Conservation (phyloP, 2,329 filamentous ascomycete species). For the Cryphonectria radicalis region DNA sequence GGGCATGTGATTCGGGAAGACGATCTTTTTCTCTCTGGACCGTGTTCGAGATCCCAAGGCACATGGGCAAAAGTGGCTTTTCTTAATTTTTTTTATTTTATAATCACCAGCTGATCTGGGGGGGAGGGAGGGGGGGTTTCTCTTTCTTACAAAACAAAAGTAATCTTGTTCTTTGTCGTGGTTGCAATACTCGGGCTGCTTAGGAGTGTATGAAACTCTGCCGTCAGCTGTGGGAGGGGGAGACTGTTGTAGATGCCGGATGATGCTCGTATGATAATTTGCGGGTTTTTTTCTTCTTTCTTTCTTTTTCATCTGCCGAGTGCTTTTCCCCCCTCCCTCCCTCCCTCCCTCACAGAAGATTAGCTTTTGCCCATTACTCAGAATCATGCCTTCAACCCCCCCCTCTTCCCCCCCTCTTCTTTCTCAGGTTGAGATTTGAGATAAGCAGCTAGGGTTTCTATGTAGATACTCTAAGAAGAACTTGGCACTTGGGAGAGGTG, state of each 20-base stretch:
- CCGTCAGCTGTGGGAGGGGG: neutral
- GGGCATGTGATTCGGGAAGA: neutral
- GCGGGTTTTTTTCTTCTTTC: neutral
- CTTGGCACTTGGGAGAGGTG: neutral
- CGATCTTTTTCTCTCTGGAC: neutral
- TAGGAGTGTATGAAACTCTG: neutral
- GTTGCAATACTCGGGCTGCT: neutral
- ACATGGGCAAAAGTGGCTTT: neutral
- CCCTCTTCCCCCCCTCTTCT: neutral
- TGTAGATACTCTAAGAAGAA: neutral
- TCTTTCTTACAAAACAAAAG: neutral
- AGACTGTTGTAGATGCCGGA: neutral
- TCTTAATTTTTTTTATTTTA: neutral
- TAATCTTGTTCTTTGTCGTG: neutral
- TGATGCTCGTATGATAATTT: neutral
- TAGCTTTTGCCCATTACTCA: neutral
- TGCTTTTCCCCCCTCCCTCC: neutral
- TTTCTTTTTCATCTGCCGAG: neutral
- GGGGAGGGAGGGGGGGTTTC: neutral
- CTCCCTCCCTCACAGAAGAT: neutral
- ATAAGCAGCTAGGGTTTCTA: neutral
- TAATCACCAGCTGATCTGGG: neutral
- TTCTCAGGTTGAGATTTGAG: neutral
- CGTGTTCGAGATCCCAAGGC: neutral
- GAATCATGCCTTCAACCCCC: neutral